Base-by-base conservation (phyloP, 176 grass and related monocot species). In the Lolium rigidum region DNA sequence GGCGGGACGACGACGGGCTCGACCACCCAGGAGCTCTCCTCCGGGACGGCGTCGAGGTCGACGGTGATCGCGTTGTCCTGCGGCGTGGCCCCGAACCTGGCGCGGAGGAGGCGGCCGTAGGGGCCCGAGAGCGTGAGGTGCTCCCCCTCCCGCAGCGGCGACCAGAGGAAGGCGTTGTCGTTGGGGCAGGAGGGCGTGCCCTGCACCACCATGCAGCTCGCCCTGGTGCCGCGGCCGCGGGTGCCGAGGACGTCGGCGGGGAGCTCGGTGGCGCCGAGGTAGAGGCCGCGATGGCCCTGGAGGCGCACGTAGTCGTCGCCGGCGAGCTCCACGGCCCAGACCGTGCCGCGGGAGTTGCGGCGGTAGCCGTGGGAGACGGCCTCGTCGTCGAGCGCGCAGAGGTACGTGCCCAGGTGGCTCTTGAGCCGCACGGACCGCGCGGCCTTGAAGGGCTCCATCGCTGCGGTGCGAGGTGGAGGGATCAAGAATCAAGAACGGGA, bases 331-430 rank as follows among this genome's bases (percentile, higher is more conserved):
- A 80, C 85, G 14, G 75, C 67, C 89, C 89, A 90, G 25, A 87
- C 80, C 13, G 89, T 87, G 80, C 75, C 84, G 38, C 80, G 66
- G 80, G 58, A 72, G 80, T 87, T 80, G 84, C 84, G 84, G 85
- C 89, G 85, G 85, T 87, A 74, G 25, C 89, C 74, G 74, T 90
- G 89, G 74, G 89, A 84, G 47, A 90, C 80, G 65, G 49, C 49
- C 67, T 68, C 82, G 76, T 66, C 85, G 55, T 50, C 82, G 82
- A 74, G 41, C 39, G 76, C 76, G 89, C 80, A 87, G 76, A 87
- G 89, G 85, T 91, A 91, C 59, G 89, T 84, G 80, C 89, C 89
- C 58, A 90, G 76, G 81, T 90, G 80, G 76, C 89, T 91, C 76
- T 47, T 80, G 59, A 91, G 81, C 50, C 89, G 76, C 58, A 91